Evolutionary conservation across 164 flowering plant genomes (phyloP), one percentile per base, ranked within the genome.

Genomic region (Houttuynia cordata): DNA sequence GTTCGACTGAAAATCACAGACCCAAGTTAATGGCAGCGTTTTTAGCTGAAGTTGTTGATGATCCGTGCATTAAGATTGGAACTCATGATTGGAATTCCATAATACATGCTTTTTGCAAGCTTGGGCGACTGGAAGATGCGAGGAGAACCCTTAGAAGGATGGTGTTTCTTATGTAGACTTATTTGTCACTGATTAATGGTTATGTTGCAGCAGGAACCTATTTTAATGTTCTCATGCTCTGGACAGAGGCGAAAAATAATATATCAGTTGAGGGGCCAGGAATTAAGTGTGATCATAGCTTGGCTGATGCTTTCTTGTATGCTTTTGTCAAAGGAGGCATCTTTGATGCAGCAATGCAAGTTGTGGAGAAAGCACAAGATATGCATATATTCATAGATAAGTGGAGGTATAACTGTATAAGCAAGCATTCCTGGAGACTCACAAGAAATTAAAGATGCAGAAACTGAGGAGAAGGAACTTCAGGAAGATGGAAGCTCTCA

Each of bases 71-170:
- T 57, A 80, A 83, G 76, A 83, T 93, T 30, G 91, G 93, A 18
- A 86, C 96, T 41, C 99, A 93, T 72, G 97, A 93, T 55, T 93
- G 97, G 99, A 93, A 93, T 61, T 93, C 99, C 7, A 85, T 88
- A 42, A 88, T 93, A 62, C 99, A 90, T 69, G 87, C 98, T 24
- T 93, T 90, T 53, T 90, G 97, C 71, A 93, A 93, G 65, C 78
- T 78, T 21, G 92, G 94, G 47, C 68, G 94, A 58, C 62, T 93
- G 57, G 98, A 90, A 65, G 98, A 90, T 83, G 97, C 94, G 0
- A 79, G 84, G 62, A 81, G 97, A 63, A 90, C 97, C 22, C 81
- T 86, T n/a, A 80, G 97, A 70, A 84, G 98, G 75, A 93, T 90
- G 98, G 61, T 40, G 17, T 89, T 90, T 70, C 73, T 93, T 45